Conservation (phyloP, 1,284 basidiomycete species). For the Trichosporon sp. region DNA sequence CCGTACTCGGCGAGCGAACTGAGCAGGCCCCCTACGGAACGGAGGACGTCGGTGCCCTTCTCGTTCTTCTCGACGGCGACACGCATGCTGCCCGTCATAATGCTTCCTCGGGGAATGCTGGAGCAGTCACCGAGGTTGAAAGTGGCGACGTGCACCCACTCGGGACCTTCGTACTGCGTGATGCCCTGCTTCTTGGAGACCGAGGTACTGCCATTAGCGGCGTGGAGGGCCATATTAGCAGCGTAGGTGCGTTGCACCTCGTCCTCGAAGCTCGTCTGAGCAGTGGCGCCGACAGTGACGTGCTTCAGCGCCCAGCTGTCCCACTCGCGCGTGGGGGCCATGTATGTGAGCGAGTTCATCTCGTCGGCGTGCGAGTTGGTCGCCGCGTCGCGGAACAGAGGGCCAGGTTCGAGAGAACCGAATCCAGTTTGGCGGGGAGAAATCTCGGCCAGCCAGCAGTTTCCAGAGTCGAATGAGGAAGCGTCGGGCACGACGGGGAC, state of each 20-base stretch:
- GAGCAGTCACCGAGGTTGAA: conserved; percentile 18
- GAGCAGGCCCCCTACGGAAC: neutral
- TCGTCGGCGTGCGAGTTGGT: neutral
- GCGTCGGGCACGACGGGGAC: conserved; percentile 4
- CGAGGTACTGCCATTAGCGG: neutral
- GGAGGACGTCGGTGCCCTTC: neutral
- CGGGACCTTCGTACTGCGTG: conserved; percentile 3
- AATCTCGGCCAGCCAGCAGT: conserved; percentile 6
- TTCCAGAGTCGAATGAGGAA: neutral
- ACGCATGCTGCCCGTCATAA: conserved; percentile 5
- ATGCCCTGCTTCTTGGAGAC: neutral
- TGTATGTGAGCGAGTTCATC: neutral
- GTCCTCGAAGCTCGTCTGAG: conserved; percentile 13
- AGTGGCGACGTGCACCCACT: conserved; percentile 10
- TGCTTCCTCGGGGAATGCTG: conserved; percentile 7
- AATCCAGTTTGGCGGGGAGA: neutral
- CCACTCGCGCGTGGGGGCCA: neutral
- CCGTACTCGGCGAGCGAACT: neutral
- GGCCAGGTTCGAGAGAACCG: neutral
- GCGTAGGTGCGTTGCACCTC: neutral
- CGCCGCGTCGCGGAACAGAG: neutral
- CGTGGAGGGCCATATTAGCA: neutral
- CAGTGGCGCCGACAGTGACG: neutral
- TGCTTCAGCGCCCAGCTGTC: conserved; percentile 6
- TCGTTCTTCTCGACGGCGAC: conserved; percentile 4